These are phyloP conservation scores for Rhododendron griersonianum DNA, from an alignment of 148 eudicot genomes.

Conservation along the genomic window DNA sequence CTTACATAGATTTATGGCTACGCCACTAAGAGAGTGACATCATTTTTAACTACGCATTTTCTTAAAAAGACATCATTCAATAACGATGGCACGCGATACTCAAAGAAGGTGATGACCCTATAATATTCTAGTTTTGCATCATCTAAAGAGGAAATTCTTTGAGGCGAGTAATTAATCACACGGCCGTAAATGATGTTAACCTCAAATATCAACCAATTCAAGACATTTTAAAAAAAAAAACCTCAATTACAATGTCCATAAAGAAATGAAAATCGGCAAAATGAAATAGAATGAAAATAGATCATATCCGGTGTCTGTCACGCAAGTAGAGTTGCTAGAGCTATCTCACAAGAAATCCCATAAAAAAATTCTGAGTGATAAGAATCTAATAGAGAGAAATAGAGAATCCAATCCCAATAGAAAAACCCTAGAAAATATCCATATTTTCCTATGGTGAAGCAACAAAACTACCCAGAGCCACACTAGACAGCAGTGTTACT, in stretches of 20 bases:
- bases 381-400: no score
- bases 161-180: no score
- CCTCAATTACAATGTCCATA: background rate
- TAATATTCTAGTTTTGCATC: background rate
- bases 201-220: background rate
- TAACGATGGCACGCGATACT: no score
- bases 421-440: background rate
- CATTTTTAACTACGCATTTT: no score
- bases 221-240: background rate
- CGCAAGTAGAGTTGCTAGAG: background rate
- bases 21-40: no score
- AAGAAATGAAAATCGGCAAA: background rate
- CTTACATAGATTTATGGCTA: no score
- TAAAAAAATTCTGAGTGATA: no score
- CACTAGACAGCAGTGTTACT: background rate
- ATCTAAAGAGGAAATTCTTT: background rate
- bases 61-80: no score
- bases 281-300: background rate
- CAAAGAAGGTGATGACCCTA: background rate
- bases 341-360: background rate
- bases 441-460: background rate
- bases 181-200: background rate
- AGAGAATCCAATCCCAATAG: background rate
- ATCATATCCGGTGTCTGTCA: background rate
- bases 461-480: background rate